A percentile compares a stretch with the other conserved stretches of the same genome.
Evolutionary conservation across 352 stramenopile species (phyloP).

Genomic region (Phytophthora citricola): DNA sequence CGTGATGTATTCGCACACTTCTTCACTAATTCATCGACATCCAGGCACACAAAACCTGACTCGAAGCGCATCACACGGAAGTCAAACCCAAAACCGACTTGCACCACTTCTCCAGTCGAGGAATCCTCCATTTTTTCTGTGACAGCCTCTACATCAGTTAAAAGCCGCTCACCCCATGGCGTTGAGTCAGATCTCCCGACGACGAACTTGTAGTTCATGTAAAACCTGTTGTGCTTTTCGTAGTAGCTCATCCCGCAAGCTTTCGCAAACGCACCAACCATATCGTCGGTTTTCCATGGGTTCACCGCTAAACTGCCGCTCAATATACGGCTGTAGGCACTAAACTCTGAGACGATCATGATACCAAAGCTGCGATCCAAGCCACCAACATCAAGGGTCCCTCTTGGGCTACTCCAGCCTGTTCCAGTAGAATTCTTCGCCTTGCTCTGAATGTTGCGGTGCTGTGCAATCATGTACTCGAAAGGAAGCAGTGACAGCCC

Average conservation of each 20-base stretch:
- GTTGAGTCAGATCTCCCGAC: constrained; percentile 64
- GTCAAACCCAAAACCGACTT: constrained; percentile 95
- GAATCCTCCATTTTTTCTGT: constrained; percentile 46
- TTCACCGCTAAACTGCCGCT: constrained; percentile 97
- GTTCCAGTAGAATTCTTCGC: constrained; percentile 17
- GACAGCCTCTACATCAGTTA: constrained; percentile 94
- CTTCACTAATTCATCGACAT: constrained; percentile 89
- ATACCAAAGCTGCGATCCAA: constrained; percentile 67
- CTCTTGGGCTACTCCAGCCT: constrained; percentile 37
- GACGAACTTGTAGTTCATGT: constrained; percentile 91
- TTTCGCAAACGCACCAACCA: constrained; percentile 73
- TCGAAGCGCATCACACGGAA: constrained; percentile 97
- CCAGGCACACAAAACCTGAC: constrained; percentile 92
- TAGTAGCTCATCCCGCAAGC: constrained; percentile 80
- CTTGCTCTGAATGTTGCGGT: constrained; percentile 54
- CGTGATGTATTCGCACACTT: constrained; percentile 64
- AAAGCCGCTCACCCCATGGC: constrained; percentile 94
- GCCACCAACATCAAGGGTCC: constrained; percentile 27
- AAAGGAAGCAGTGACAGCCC: constrained; percentile 80
- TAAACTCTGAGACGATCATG: constrained; percentile 97
- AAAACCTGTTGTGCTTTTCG: constrained; percentile 75
- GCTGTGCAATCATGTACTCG: constrained; percentile 78
- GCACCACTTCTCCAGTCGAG: constrained; percentile 72
- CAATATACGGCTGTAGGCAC: constrained; percentile 96
- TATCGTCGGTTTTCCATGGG: constrained; percentile 95